Evolutionary conservation across 2,329 filamentous ascomycete species (phyloP), one percentile per base, ranked within the genome.

Genomic region (Arthrobotrys conoides): DNA sequence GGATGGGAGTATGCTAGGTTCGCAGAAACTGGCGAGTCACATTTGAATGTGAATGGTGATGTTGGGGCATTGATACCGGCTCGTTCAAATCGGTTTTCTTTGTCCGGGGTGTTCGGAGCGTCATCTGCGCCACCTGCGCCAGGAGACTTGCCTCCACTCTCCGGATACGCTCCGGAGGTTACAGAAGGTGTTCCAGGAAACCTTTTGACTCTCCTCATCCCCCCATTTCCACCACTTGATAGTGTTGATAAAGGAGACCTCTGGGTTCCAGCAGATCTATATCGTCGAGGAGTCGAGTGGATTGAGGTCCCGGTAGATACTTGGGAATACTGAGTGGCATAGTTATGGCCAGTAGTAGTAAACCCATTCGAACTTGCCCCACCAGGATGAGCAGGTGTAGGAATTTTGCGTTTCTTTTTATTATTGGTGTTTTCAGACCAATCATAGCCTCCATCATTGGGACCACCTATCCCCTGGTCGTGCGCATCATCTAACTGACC

Each of bases 331-430:
- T 71, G 75, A 0, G 69, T 72, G 33, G 75, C 75, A 64, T 72
- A 71, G 51, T 61, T 72, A 41, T 78, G 75, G 6, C 75, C 75
- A 20, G 67, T 78, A 22, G 69, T 64, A 12, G 67, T 69, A 38
- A 72, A 78, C n/a, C 75, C 75, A 24, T 78, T 78, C 18, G 69
- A 68, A 86, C 61, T 72, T 48, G 63, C 78, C 27, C 78, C 80
- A 16, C 81, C 89, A 14, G 90, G 87, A 82, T 93, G 92, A 18
- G 93, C 92, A 9, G 93, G 93, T 0, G 94, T 94, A 0, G 96
- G 96, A 44, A 99, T 98, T 86, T 99, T 99, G 81, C 96, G 90
- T 85, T 99, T 98, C 87, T 98, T 99, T 86, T 99, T 99, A 84
- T 99, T 99, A 84, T 97, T 98, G 41, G 93, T 97, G 83, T 98